Conservation (phyloP, 2,329 filamentous ascomycete species). For the Aspergillus ibericus region DNA sequence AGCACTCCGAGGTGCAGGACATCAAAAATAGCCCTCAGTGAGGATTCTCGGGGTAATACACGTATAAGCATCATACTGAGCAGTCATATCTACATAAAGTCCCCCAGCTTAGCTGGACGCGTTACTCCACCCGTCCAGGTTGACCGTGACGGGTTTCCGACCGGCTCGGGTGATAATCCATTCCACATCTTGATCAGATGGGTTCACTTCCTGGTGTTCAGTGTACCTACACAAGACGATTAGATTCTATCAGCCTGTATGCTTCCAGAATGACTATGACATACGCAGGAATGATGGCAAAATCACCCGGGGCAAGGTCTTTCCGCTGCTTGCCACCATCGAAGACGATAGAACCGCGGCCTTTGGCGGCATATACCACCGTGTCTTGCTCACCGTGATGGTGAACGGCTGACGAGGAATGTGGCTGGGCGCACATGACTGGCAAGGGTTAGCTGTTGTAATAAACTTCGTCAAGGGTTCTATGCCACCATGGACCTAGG, state of each 20-base stretch:
- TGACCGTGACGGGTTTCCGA: not conserved
- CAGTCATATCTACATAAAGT: too few relatives aligned
- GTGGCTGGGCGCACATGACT: not conserved
- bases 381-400: not conserved
- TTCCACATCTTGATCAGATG: not conserved
- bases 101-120: not conserved
- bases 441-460: not conserved
- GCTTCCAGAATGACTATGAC: not conserved
- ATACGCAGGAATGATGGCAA: not conserved
- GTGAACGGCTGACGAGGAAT: not conserved
- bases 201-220: not conserved
- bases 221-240: not conserved
- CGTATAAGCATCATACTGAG: too few relatives aligned
- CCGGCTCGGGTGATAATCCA: not conserved
- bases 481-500: too few relatives aligned
- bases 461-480: not conserved
- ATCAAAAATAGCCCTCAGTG: too few relatives aligned
- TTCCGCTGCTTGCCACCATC: not conserved
- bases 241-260: too few relatives aligned
- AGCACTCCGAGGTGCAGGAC: too few relatives aligned
- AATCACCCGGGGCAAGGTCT: not conserved
- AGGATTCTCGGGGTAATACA: too few relatives aligned
- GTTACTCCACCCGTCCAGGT: not conserved
- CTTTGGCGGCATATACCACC: not conserved
- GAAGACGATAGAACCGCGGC: not conserved